Base-by-base conservation (phyloP, 2,329 filamentous ascomycete species). In the Fonsecaea monophora region DNA sequence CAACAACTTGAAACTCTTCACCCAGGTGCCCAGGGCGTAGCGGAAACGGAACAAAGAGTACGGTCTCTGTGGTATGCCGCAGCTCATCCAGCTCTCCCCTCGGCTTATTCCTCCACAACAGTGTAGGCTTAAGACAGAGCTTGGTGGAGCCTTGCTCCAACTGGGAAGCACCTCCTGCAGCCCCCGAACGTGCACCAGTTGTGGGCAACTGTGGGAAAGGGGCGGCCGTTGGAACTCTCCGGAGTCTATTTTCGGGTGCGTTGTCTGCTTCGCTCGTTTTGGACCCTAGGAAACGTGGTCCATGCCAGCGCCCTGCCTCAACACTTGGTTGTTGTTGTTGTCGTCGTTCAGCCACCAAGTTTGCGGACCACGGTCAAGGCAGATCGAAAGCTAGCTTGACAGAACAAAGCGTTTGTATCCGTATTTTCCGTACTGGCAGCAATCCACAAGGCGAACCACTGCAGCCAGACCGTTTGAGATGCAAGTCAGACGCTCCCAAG, bases 401-500 rank as follows among this genome's bases (percentile, higher is more conserved):
- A 55, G 53, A 55, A 34, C n/a, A 30, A n/a, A 55, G 6, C 13
- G 21, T 55, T n/a, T n/a, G 53, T 7, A 18, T 55, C 34, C 30
- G 15, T 55, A 32, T 4, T 34, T 30, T n/a, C 53, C 21, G 25
- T 12, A n/a, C 12, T 34, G 53, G 40, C n/a, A 5, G 53, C 53
- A 55, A 34, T 34, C 3, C 12, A 7, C 30, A 55, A 55, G 13
- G 10, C 30, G 4, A 55, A 32, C 15, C 15, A 32, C 30, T 34
- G 30, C 53, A 55, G 30, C 55, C 55, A 30, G 37, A 30, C 55
- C 12, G 15, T 38, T 58, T 42, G 55, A 58, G 35, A 58, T 58
- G 55, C 55, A 58, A n/a, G 55, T 58, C 55, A 58, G 55, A 58
- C 42, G 18, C 35, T 12, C 34, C 55, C 25, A 58, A 32, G 55